phyloP scores from a whole-genome alignment of 257 asterid genomes.

The Phtheirospermum japonicum region DNA sequence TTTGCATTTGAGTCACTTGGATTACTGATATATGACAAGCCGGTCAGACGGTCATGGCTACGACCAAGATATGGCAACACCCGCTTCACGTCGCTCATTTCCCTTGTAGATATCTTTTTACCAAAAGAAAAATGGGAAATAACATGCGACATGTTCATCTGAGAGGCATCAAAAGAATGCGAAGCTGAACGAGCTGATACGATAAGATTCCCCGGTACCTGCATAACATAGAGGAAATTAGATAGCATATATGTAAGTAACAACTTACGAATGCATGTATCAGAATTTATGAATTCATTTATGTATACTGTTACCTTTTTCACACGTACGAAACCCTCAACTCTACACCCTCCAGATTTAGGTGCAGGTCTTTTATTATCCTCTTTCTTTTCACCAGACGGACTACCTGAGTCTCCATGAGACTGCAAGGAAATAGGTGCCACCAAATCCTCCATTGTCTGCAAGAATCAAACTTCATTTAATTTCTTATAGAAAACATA shows the following conservation, averaged over 20 bases:
- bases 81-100: conserved; percentile 65
- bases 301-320: conserved; percentile 59
- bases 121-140: conserved; percentile 82
- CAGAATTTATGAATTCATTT: neutral
- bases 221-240: conserved; percentile 31
- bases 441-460: conserved; percentile 87
- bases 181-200: conserved; percentile 87
- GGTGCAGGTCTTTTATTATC: conserved; percentile 83
- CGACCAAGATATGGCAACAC: conserved; percentile 73
- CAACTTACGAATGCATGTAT: neutral
- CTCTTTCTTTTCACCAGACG: conserved; percentile 35
- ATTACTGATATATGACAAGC: conserved; percentile 70
- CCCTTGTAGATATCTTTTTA: conserved; percentile 64
- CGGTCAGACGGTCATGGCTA: conserved; percentile 76
- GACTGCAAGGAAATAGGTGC: conserved; percentile 68
- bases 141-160: conserved; percentile 96
- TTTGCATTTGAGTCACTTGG: conserved; percentile 78
- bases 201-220: conserved; percentile 95
- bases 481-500: conserved; percentile 20
- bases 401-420: conserved; percentile 47
- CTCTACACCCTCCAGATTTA: conserved; percentile 82
- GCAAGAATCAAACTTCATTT: conserved; percentile 34
- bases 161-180: conserved; percentile 92
- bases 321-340: conserved; percentile 96
- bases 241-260: conserved; percentile 2